Evolutionary conservation across 148 eudicot species (phyloP), one percentile per base, ranked within the genome.

Genomic region (Spergularia bocconei): DNA sequence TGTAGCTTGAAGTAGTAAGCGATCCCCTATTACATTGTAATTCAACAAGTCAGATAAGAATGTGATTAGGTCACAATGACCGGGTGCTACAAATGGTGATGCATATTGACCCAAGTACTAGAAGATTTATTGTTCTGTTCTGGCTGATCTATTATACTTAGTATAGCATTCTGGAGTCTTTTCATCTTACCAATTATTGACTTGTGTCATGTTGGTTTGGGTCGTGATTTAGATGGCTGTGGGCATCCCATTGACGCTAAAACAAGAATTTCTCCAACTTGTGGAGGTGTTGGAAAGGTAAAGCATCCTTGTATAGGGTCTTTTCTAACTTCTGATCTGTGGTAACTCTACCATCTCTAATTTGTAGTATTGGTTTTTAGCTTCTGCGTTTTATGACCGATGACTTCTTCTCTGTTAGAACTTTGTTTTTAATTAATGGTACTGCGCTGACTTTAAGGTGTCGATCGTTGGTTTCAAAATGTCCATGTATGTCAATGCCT

Each of bases 201-300:
- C 50, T 38, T 69, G 76, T 39, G 23, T 72, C 59, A 51, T 78
- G 66, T 44, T 50, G 63, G 58, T 80, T 21, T 84, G 63, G 33
- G 72, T 68, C 78, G 74, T 79, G 71, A 67, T 78, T 66, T 84
- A 94, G 98, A 84, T 89, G 96, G 97, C 29, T 87, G 67, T 76
- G 98, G 98, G 72, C 82, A 94, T 82, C 91, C 96, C 39, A 77
- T 81, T 64, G 86, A 90, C 70, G 93, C 93, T 48, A 88, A 84
- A 88, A 81, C 91, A 79, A 85, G 77, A 82, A 68, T 50, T 69
- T 94, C 97, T 84, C 85, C 96, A 38, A 84, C 87, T 63, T 94
- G 98, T 87, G 76, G 82, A 75, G 98, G 98, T 75, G 0, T 78
- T 75, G 98, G 98, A 44, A 90, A 78, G 80, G 98, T 92, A 85